These are phyloP conservation scores for Ascochyta pisi DNA, from an alignment of 2,329 filamentous ascomycete species.

Conservation along the genomic window DNA sequence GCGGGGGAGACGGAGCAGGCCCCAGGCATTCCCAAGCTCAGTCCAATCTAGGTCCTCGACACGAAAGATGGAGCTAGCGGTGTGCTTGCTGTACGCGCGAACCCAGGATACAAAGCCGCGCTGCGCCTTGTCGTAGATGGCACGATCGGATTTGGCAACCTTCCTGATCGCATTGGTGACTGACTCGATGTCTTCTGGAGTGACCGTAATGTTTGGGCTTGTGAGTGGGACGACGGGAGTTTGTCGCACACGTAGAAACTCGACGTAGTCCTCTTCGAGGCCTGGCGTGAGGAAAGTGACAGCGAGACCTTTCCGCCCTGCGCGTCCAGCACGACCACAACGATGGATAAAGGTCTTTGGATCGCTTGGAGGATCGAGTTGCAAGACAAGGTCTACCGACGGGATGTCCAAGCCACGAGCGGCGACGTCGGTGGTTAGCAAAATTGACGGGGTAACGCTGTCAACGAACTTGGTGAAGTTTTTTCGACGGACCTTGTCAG, in stretches of 20 bases:
- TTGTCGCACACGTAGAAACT: conserved; percentile 84
- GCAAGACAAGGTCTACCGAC: conserved; percentile 87
- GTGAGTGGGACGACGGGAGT: conserved; percentile 76
- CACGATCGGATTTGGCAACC: conserved; percentile 65
- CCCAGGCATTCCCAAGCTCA: conserved; percentile 82
- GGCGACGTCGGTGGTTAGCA: conserved; percentile 92
- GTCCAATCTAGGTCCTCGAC: conserved; percentile 83
- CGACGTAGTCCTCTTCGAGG: conserved; percentile 85
- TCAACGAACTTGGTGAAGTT: conserved; percentile 84
- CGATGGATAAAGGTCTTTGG: conserved; percentile 81
- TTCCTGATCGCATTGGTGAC: conserved; percentile 68
- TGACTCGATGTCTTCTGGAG: conserved; percentile 65
- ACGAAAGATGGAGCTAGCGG: conserved; percentile 89
- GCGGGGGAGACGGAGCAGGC: conserved; percentile 81
- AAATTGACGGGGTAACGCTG: conserved; percentile 75
- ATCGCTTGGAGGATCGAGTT: conserved; percentile 84
- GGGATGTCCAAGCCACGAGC: conserved; percentile 91
- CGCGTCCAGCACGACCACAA: conserved; percentile 68
- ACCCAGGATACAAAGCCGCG: conserved; percentile 94
- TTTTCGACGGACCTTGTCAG: conserved; percentile 83
- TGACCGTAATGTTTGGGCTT: conserved; percentile 63
- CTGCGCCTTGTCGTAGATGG: conserved; percentile 85
- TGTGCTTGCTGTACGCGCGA: conserved; percentile 87
- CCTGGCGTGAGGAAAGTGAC: conserved; percentile 86
- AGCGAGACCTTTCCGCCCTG: conserved; percentile 76